Evolutionary conservation across 2,329 filamentous ascomycete species (phyloP), one percentile per base, ranked within the genome.

Genomic region (Cladosporium sp.): DNA sequence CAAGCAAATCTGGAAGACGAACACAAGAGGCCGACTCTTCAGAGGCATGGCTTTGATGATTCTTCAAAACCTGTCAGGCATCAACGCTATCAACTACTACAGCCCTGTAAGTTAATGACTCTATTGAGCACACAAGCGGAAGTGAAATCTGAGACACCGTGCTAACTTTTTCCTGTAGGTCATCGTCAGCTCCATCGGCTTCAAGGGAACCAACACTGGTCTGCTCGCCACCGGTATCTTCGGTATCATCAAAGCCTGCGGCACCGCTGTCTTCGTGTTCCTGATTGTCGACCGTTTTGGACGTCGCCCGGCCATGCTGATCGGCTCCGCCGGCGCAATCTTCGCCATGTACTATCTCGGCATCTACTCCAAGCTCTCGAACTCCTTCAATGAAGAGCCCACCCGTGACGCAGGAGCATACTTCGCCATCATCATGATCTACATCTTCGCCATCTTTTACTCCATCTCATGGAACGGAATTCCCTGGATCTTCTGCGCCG

Each of bases 401-500:
- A 78, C 81, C 11, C 76, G 71, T 1, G 79, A 81, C 26, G 83
- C 84, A 47, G 76, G 73, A 0, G 77, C 77, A 1, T 81, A 83
- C 66, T 79, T 84, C 18, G 84, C 84, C 14, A 85, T 84, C 30
- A 83, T 83, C 5, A 83, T 83, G 72, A 82, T 86, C 32, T 86
- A 86, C 76, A 76, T 86, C 0, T 86, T 85, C 68, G 83, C 80
- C 1, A 78, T 85, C 54, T 85, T 85, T 69, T 85, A 84, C 60
- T 83, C 78, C 59, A 77, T 78, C 1, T 79, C 78, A 1, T 81
- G 79, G 79, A 78, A 80, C 60, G 77, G 68, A 18, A 72, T 71
- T 44, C 71, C 66, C 0, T 71, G 68, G 66, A 67, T 81, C 0
- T 82, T 82, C 65, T 80, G 79, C 14, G 80, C 81, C 3, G 84